Evolutionary conservation across 73 alveolate species (phyloP), one percentile per base, ranked within the genome.

Genomic region (Uronychia setigera): DNA sequence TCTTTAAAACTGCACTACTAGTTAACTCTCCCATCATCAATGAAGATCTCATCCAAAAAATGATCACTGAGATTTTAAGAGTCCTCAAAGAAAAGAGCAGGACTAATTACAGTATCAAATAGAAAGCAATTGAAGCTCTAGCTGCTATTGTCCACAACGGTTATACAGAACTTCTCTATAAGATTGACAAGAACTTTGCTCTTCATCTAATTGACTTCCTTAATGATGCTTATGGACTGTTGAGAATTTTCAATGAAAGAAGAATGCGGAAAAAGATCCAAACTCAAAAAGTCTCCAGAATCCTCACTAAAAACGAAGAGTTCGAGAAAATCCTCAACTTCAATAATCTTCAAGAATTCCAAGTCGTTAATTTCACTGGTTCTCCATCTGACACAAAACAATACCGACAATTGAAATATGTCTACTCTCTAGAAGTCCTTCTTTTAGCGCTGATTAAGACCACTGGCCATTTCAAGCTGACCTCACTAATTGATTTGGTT

Each of bases 261-360:
- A 5, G 67, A 11, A 46, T 46, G 67, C 5, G 67, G 67, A 46
- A 46, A 19, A 46, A 46, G 67, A 5, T 46, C 19, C 19, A 5
- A 5, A 46, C 67, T 46, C 67, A 46, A 19, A 46, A 46, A 19
- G 67, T 46, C 67, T 46, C 67, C 19, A 46, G 67, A 19, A 46
- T 46, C 67, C 67, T 46, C 67, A 46, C 67, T 19, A 46, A 46
- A 46, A 19, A 46, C 19, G 29, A 35, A 0, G 84, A 78, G 33
- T 78, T 78, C 32, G 84, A 78, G 32, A 30, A 75, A 26, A 32
- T 78, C 33, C 32, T 78, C 57, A 78, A 78, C 33, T 78, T 78
- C 33, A 78, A 78, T 26, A 35, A 78, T 46, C 67, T 46, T 5
- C 75, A 78, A 32, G 32, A 31, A 32, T 5, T 34, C 35, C 1